phyloP scores from a whole-genome alignment of 2,329 filamentous ascomycete species.

The Fusarium papillatum region DNA sequence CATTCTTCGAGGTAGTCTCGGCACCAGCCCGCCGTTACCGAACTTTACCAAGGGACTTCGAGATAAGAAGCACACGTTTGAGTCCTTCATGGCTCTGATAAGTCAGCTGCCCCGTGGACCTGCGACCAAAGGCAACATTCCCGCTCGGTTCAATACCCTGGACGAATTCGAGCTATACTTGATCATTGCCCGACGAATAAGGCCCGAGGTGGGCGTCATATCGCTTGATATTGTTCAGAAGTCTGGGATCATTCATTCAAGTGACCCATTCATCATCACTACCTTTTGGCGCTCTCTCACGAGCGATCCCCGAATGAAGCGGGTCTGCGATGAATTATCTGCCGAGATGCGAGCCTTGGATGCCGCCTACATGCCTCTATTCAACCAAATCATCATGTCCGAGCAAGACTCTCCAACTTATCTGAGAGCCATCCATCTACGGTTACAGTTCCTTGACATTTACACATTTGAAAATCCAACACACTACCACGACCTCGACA shows the following conservation, averaged over 20 bases:
- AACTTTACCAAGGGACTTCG: constrained; percentile 32
- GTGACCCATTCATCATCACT: constrained; percentile 9
- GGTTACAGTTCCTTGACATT: constrained; percentile 44
- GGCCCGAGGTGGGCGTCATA: constrained; percentile 18
- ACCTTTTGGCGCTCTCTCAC: constrained; percentile 18
- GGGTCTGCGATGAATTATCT: constrained; percentile 22
- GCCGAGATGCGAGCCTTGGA: constrained; percentile 38
- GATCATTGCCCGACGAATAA: constrained; percentile 8
- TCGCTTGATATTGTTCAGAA: constrained; percentile 20
- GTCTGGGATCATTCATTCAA: constrained; percentile 8
- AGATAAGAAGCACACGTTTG: constrained; percentile 28
- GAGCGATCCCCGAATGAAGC: constrained; percentile 16
- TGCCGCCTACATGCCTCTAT: constrained; percentile 49
- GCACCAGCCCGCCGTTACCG: constrained; percentile 23
- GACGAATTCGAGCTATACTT: constrained; percentile 41
- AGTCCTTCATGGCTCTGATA: constrained; percentile 33
- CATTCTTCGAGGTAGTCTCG: constrained; percentile 25
- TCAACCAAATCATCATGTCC: constrained; percentile 45
- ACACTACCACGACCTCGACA: constrained; percentile 39
- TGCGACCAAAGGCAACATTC: not conserved
- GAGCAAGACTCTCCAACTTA: constrained; percentile 45
- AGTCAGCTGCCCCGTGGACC: constrained; percentile 19
- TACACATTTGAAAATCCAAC: constrained; percentile 47
- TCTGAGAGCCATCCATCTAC: constrained; percentile 49
- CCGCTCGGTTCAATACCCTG: constrained; percentile 18